These are phyloP conservation scores for Colletotrichum sp. DNA, from an alignment of 2,329 filamentous ascomycete genomes.

Conservation along the genomic window DNA sequence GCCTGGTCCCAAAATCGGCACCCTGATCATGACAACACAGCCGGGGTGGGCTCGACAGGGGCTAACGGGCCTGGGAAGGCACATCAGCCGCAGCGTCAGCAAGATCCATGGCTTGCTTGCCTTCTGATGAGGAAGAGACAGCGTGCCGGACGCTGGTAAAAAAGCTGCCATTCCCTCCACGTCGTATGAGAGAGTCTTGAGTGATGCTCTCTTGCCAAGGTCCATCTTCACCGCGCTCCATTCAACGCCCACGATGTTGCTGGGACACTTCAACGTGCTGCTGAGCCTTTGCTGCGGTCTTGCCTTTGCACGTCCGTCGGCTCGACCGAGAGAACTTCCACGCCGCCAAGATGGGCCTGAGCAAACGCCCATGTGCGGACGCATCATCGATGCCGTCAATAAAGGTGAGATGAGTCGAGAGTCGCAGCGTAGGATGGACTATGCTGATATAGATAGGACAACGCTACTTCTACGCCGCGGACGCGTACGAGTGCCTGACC, in stretches of 20 bases:
- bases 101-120: not conserved
- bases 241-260: not conserved
- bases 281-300: not conserved
- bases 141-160: not conserved
- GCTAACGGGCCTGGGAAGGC: not conserved
- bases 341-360: not conserved
- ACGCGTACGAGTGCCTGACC: not conserved
- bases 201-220: not conserved
- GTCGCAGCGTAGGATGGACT: not conserved
- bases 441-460: not conserved
- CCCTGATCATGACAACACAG: not conserved
- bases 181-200: not conserved
- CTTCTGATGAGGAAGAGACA: not conserved
- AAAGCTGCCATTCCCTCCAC: not conserved
- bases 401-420: not conserved
- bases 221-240: not conserved
- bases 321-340: not conserved
- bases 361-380: not conserved
- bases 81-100: not conserved
- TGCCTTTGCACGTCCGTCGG: not conserved
- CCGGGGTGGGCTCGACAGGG: not conserved
- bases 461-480: not conserved
- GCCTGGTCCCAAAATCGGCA: not conserved
- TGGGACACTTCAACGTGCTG: not conserved
- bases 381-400: constrained; percentile 1